Base-by-base conservation (phyloP, 345 rosid genomes). In the Sonneratia caseolaris region DNA sequence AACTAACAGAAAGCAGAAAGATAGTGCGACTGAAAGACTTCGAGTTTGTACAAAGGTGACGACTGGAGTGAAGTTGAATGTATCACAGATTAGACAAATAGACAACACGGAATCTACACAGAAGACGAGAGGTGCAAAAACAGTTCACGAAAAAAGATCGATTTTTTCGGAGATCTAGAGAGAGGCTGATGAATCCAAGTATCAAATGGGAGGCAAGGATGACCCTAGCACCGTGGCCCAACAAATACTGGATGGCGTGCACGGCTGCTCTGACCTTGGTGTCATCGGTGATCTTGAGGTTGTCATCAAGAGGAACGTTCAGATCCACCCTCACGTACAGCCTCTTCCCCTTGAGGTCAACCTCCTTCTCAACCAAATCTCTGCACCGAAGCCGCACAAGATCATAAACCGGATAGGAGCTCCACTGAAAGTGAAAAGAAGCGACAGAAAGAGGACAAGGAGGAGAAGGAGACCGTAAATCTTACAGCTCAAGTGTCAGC, bases 251-350 rank as follows among this genome's bases (percentile, higher is more conserved):
- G 81, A 83, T 79, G 70, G 89, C 83, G 77, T 85, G 89, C 55
- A 86, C 85, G 56, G 87, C 85, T 32, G 89, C 89, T 2, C 85
- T 81, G 67, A 86, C 42, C 72, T 84, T 78, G 62, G 80, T 83
- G 70, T 83, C 87, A 72, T 83, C 87, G 68, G 87, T 86, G 82
- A 86, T 83, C 32, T 77, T 75, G 70, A 68, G 70, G 84, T 70
- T 75, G 24, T 86, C 87, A 38, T 81, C 85, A 76, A 86, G 71
- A 22, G 89, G 89, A 69, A 83, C 85, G 72, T 86, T 86, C 68
- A 83, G 89, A 80, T 86, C 87, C 40, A 86, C 89, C 75, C 87
- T 72, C 43, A 84, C 88, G 49, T 86, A 88, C 65, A 88, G 90
- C 69, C 78, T 78, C 83, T 88, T 88, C 12, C 92, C 92, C 68